These are phyloP conservation scores for Teratosphaeria gauchensis DNA, from an alignment of 2,329 filamentous ascomycete species.

Conservation along the genomic window DNA sequence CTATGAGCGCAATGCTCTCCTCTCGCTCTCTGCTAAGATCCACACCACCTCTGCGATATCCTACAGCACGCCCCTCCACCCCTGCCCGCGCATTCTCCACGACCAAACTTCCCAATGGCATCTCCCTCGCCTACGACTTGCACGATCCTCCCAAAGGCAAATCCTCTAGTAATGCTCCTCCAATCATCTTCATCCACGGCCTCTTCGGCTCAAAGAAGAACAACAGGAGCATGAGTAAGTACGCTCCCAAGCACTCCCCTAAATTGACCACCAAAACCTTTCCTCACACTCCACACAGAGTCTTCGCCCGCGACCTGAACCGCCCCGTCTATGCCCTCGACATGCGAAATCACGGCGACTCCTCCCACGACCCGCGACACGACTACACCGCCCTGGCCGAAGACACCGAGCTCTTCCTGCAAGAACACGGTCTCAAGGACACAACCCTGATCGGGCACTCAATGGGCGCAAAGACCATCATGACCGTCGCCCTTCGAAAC, in stretches of 20 bases:
- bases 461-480: constrained; percentile 92
- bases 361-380: constrained; percentile 65
- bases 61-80: neutral
- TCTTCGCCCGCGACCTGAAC: constrained; percentile 68
- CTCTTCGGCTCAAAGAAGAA: constrained; percentile 94
- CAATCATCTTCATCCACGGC: constrained; percentile 84
- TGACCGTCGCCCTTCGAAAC: constrained; percentile 68
- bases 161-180: constrained; percentile 31
- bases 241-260: constrained; percentile 28
- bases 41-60: neutral
- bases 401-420: constrained; percentile 72
- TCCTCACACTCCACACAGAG: constrained; percentile 51
- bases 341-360: constrained; percentile 86
- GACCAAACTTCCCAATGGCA: constrained; percentile 23
- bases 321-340: constrained; percentile 79
- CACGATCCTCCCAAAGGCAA: constrained; percentile 47
- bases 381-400: constrained; percentile 75
- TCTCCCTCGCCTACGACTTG: constrained; percentile 53
- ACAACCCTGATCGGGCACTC: constrained; percentile 83
- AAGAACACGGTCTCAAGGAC: constrained; percentile 57
- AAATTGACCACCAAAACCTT: neutral
- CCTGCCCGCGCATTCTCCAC: constrained; percentile 16
- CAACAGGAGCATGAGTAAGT: constrained; percentile 92
- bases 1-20: neutral
- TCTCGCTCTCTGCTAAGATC: neutral